These are phyloP conservation scores for Carex pumila DNA, from an alignment of 176 grass and related monocot genomes.

Conservation along the genomic window DNA sequence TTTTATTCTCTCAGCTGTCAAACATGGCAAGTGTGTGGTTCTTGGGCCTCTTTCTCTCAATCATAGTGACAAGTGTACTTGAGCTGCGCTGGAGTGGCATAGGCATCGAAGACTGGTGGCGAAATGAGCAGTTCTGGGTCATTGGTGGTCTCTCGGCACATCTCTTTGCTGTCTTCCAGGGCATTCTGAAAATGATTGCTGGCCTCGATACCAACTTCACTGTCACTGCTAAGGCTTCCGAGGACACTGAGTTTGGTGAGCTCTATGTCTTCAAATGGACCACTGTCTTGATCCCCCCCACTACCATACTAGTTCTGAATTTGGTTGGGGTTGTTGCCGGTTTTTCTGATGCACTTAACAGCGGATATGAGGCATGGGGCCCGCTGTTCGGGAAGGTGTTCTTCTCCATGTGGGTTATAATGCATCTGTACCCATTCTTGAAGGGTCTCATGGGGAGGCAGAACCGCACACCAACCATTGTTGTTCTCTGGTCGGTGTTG, in stretches of 20 bases:
- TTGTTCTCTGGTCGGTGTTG: constrained; percentile 86
- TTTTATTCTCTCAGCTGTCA: constrained; percentile 45
- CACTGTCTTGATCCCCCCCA: constrained; percentile 88
- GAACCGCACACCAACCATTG: constrained; percentile 91
- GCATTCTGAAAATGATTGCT: constrained; percentile 81
- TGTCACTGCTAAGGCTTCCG: constrained; percentile 65
- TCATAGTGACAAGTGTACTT: constrained; percentile 74
- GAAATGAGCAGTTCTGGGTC: constrained; percentile 98
- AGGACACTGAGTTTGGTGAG: constrained; percentile 68
- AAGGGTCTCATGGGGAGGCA: constrained; percentile 96
- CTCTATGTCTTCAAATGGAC: constrained; percentile 98
- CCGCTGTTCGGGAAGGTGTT: constrained; percentile 98
- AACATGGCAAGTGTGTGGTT: constrained; percentile 86
- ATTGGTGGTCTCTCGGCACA: constrained; percentile 88
- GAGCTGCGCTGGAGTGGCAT: constrained; percentile 96
- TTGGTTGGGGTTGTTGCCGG: constrained; percentile 81
- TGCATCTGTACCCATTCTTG: constrained; percentile 96
- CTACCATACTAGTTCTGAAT: constrained; percentile 79
- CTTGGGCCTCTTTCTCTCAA: constrained; percentile 85
- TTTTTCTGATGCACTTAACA: constrained; percentile 85
- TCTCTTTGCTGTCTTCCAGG: constrained; percentile 95
- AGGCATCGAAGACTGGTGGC: constrained; percentile 93
- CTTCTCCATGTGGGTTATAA: constrained; percentile 95
- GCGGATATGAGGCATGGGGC: constrained; percentile 90
- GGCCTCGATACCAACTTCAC: constrained; percentile 98